Base-by-base conservation (phyloP, 495 filamentous ascomycete species). In the Astrothelium subdiscretum region DNA sequence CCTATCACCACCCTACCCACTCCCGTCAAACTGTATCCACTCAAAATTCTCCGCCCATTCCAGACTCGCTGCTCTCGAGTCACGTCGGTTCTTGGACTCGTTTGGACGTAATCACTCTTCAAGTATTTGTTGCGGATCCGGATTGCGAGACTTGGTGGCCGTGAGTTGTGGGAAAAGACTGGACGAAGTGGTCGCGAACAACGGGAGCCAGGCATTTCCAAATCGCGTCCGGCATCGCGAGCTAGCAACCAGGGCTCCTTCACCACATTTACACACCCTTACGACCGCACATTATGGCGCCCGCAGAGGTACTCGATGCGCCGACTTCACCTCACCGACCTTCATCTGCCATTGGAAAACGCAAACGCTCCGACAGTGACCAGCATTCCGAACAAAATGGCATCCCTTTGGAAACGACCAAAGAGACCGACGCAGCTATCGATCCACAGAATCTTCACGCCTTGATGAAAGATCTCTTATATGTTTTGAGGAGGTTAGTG, bases 341-440 rank as follows among this genome's bases (percentile, higher is more conserved):
- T 65, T 43, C 48, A 8, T 54, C 48, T 11, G 24, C 48, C 48
- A 54, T 54, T 54, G 48, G 48, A 54, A 72, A 72, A 48, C 68
- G 70, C 22, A 72, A 72, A 59, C 68, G 70, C 18, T 65, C 68
- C 18, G 58, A 63, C n/a, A 67, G 66, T 58, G 51, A 59, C 32
- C n/a, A 26, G 42, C 44, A 64, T 42, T 22, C 44, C 8, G 35
- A 60, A 24, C 11, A 48, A 61, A 70, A 69, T 54, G 70, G 68
- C 64, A 60, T 65, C 58, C 59, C 63, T 24, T 24, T 52, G 8
- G 22, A 3, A 11, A 26, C 48, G 5, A 15, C 48, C 6, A 54
- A 5, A 3, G 48, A 29, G 8, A 8, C 24, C 5, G 12, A 27
- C 29, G 48, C 8, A 27, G 48, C 5, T 8, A 29, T 29, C 15